Evolutionary conservation across 495 filamentous ascomycete genomes (phyloP).

Genomic region (Podospora australis): DNA sequence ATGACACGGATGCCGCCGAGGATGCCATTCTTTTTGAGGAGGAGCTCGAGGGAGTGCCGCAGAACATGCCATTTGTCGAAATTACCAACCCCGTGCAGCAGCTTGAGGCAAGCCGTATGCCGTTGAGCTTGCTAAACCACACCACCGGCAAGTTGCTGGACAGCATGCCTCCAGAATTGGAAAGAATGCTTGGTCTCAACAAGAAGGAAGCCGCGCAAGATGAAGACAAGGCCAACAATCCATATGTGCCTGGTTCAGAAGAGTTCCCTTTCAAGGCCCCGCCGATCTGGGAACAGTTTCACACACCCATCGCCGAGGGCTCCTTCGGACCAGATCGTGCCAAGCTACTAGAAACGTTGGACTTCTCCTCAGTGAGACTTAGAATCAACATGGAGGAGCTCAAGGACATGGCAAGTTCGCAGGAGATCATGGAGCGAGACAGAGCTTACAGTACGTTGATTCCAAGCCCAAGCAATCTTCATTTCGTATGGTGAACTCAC

Average conservation of each 20-base stretch:
- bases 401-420: neutral
- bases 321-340: neutral
- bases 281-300: constrained; percentile 10
- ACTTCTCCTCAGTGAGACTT: constrained; percentile 8
- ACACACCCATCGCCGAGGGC: constrained; percentile 1
- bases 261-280: constrained; percentile 8
- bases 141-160: neutral
- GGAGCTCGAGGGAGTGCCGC: constrained; percentile 19
- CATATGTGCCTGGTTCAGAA: constrained; percentile 1
- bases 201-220: neutral
- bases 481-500: neutral
- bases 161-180: neutral
- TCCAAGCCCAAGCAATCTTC: constrained; percentile 4
- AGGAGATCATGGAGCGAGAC: constrained; percentile 28
- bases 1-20: constrained; percentile 40
- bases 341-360: constrained; percentile 2
- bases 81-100: constrained; percentile 31
- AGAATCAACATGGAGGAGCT: constrained; percentile 4
- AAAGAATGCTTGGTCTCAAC: neutral
- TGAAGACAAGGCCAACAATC: neutral
- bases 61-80: constrained; percentile 31
- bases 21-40: constrained; percentile 43
- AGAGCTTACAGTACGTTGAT: constrained; percentile 27
- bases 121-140: constrained; percentile 14
- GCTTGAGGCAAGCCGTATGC: constrained; percentile 23